Evolutionary conservation across 78 protist genomes (phyloP).

Genomic region (Protostelium mycophagum): DNA sequence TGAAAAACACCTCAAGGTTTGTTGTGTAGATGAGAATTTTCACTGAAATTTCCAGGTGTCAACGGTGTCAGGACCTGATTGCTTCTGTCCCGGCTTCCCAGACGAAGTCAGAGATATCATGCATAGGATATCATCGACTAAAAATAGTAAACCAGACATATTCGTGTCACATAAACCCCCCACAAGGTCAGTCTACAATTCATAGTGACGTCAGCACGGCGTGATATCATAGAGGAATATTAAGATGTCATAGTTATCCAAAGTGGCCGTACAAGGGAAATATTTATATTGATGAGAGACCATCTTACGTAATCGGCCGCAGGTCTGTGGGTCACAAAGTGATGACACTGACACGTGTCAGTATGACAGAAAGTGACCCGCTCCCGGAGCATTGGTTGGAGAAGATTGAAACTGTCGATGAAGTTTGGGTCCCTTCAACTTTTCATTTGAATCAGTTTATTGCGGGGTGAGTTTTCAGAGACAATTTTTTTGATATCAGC

Average conservation of each 20-base stretch:
- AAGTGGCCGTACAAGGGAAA: neutral
- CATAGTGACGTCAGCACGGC: no score
- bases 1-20: neutral
- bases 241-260: constrained; percentile 1
- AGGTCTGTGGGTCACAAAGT: neutral
- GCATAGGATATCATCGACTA: neutral
- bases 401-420: constrained; percentile 18
- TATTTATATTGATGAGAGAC: neutral
- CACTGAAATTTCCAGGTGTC: no score
- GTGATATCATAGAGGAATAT: no score
- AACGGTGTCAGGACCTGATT: neutral
- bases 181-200: neutral
- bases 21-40: no score
- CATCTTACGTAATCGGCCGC: neutral
- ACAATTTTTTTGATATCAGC: neutral
- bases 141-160: neutral
- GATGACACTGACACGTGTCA: constrained; percentile 5
- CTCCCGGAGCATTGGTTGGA: constrained; percentile 29
- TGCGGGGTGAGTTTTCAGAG: constrained; percentile 10
- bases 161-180: neutral
- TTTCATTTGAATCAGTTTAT: constrained; percentile 24
- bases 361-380: constrained; percentile 36
- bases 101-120: neutral
- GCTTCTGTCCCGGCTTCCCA: neutral
- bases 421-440: constrained; percentile 59